Evolutionary conservation across 805 yeast species (phyloP).

Genomic region (Schwanniomyces pseudopolymorphus): DNA sequence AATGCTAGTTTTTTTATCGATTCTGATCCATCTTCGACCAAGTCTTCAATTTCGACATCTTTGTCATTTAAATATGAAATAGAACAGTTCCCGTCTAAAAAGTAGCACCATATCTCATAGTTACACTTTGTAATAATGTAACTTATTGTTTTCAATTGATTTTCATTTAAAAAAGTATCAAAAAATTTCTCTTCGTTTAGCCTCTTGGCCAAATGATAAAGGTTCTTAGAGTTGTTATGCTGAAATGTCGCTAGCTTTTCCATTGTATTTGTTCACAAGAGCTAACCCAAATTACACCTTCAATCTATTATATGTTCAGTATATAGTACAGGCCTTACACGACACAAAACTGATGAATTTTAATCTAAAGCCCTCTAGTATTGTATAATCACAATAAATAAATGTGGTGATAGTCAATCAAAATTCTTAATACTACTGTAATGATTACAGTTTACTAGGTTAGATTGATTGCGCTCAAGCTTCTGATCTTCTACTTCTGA

Average conservation of each 20-base stretch:
- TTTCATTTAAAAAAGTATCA: constrained; percentile 33
- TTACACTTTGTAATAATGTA: constrained; percentile 29
- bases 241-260: constrained; percentile 39
- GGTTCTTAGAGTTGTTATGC: constrained; percentile 26
- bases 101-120: constrained; percentile 32
- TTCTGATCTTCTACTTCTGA: neutral
- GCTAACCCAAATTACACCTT: neutral
- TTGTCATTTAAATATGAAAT: constrained; percentile 17
- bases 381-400: neutral
- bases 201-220: constrained; percentile 36
- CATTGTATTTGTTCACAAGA: constrained; percentile 17
- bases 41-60: constrained; percentile 39
- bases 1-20: constrained; percentile 47
- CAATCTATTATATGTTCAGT: neutral
- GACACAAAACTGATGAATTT: neutral
- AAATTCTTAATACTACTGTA: neutral
- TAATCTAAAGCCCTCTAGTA: neutral
- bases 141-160: constrained; percentile 31
- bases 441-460: neutral
- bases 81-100: constrained; percentile 39
- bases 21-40: constrained; percentile 43
- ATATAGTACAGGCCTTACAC: neutral
- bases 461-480: neutral
- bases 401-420: neutral
- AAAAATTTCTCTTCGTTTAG: constrained; percentile 32